A percentile compares a stretch with the other conserved stretches of the same genome.
Evolutionary conservation across 2,329 filamentous ascomycete genomes (phyloP).

Genomic region (Colletotrichum endophyticum): DNA sequence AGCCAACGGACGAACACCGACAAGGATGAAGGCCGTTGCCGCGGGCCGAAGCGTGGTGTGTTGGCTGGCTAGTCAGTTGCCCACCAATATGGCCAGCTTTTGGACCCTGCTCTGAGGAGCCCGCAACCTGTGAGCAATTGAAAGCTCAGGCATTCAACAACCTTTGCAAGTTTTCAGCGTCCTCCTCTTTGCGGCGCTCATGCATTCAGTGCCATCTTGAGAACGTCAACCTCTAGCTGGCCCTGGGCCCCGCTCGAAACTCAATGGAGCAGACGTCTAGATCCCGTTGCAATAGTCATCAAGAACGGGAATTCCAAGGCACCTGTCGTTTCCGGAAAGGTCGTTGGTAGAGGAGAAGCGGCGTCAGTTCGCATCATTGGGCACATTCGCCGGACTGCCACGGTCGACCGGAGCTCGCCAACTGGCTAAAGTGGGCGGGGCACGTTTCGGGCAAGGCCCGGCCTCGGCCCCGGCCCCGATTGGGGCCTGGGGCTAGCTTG

Average conservation of each 20-base stretch:
- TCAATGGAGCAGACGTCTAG: neutral
- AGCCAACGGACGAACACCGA: neutral
- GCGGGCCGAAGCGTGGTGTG: neutral
- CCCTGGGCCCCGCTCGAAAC: neutral
- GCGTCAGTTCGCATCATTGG: neutral
- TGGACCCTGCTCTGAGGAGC: neutral
- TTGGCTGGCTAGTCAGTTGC: neutral
- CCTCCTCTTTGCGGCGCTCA: neutral
- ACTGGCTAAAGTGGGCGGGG: neutral
- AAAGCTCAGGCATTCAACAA: neutral
- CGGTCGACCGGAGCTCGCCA: neutral
- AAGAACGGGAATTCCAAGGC: neutral
- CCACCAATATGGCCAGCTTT: neutral
- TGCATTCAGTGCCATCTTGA: neutral
- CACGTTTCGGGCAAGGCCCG: neutral
- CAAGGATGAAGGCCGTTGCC: neutral
- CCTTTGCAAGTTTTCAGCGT: neutral
- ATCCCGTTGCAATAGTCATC: neutral
- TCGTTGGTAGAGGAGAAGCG: neutral
- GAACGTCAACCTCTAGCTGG: neutral
- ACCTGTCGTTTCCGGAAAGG: neutral
- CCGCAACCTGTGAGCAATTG: neutral
- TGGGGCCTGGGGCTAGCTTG: neutral
- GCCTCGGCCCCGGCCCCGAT: neutral
- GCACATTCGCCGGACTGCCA: neutral